phyloP scores from a whole-genome alignment of 768 basidiomycete species.

The Collybia mongolica region DNA sequence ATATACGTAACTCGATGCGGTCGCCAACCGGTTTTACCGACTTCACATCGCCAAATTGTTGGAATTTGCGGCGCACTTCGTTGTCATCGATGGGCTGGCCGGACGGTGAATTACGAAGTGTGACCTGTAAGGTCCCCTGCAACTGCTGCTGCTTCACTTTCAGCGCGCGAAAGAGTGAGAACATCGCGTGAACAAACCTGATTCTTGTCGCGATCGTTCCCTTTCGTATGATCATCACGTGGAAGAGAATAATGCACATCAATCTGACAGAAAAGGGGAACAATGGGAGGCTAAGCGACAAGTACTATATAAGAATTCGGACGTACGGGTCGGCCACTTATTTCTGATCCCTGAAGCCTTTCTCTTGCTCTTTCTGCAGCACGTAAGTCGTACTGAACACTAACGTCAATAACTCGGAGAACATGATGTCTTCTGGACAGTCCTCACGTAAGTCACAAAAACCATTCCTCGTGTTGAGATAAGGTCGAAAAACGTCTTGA shows the following conservation, averaged over 20 bases:
- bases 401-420: conserved; percentile 14
- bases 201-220: conserved; percentile 75
- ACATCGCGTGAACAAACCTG: conserved; percentile 50
- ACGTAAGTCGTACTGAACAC: conserved; percentile 79
- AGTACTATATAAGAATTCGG: background rate
- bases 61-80: conserved; percentile 84
- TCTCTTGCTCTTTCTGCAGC: conserved; percentile 93
- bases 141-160: conserved; percentile 47
- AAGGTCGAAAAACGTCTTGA: conserved; percentile 96
- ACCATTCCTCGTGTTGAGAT: conserved; percentile 97
- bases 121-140: conserved; percentile 84
- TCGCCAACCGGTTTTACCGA: conserved; percentile 64
- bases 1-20: conserved; percentile 51
- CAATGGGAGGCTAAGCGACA: conserved; percentile 16
- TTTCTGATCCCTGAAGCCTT: conserved; percentile 83
- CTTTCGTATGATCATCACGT: conserved; percentile 74
- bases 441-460: conserved; percentile 94
- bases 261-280: conserved; percentile 55
- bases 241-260: conserved; percentile 98
- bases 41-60: conserved; percentile 91
- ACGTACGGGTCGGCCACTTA: conserved; percentile 87
- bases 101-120: conserved; percentile 67
- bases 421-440: background rate
- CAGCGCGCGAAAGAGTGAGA: background rate
- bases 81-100: conserved; percentile 76